phyloP scores from a whole-genome alignment of 2,329 filamentous ascomycete species.

The Emergomyces africanus region DNA sequence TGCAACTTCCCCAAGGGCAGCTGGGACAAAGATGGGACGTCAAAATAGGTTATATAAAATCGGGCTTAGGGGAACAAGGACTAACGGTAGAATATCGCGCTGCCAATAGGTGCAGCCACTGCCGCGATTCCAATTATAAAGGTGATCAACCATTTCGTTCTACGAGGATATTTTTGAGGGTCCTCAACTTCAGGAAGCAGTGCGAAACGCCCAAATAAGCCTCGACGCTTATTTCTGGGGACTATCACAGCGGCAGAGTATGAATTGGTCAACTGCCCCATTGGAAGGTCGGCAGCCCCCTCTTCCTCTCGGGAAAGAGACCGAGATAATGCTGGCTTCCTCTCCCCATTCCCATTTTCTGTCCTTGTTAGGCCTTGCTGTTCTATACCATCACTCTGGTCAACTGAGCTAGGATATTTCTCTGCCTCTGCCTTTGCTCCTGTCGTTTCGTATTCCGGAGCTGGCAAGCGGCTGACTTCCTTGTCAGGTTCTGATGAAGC shows the following conservation, averaged over 20 bases:
- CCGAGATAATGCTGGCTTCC: neutral
- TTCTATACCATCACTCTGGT: neutral
- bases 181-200: slow-evolving; percentile 67
- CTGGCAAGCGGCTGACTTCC: neutral
- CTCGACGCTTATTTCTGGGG: slow-evolving; percentile 47
- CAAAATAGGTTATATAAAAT: neutral
- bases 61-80: slow-evolving; percentile 10
- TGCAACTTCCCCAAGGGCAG: slow-evolving; percentile 53
- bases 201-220: slow-evolving; percentile 57
- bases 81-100: slow-evolving; percentile 69
- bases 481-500: neutral
- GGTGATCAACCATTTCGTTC: slow-evolving; percentile 77
- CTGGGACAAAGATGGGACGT: slow-evolving; percentile 29
- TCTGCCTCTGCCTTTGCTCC: neutral
- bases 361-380: neutral
- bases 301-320: neutral
- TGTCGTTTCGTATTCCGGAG: neutral
- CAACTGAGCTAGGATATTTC: neutral
- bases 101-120: slow-evolving; percentile 69
- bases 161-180: slow-evolving; percentile 58
- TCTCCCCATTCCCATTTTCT: neutral
- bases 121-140: slow-evolving; percentile 64
- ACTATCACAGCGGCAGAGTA: slow-evolving; percentile 30
- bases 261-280: neutral
- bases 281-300: neutral